Conservation (phyloP, 495 filamentous ascomycete species). For the Podospora pseudoanserina region DNA sequence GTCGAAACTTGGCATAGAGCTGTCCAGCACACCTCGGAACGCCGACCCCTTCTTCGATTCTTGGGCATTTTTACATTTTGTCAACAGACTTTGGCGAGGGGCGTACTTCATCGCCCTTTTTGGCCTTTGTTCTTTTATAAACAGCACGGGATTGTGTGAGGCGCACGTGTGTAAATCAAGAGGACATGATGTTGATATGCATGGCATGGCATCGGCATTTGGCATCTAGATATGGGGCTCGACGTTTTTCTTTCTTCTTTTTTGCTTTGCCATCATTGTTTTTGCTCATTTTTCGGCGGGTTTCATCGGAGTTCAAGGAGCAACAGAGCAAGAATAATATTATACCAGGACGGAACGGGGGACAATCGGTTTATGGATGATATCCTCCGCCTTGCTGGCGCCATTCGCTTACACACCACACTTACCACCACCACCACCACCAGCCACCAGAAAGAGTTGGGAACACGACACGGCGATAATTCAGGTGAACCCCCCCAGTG, state of each 20-base stretch:
- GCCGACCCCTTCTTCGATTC: conserved; percentile 17
- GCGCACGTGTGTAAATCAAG: conserved; percentile 47
- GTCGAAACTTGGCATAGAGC: conserved; percentile 7
- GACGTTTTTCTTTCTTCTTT: conserved; percentile 22
- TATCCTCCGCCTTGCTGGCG: conserved; percentile 31
- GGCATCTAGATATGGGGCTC: conserved; percentile 49
- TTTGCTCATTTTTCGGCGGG: conserved; percentile 27
- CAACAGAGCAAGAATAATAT: conserved; percentile 21
- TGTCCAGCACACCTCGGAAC: conserved; percentile 4
- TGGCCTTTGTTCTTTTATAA: conserved; percentile 27
- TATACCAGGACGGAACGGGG: conserved; percentile 24
- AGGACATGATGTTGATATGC: conserved; percentile 52
- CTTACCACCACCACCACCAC: neutral
- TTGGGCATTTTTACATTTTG: conserved; percentile 15
- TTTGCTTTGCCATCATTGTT: conserved; percentile 17
- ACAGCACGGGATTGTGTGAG: conserved; percentile 30
- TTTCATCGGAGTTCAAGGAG: conserved; percentile 48
- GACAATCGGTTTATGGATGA: conserved; percentile 23
- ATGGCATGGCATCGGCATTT: conserved; percentile 52
- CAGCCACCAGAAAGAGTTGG: neutral
- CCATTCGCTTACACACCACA: conserved; percentile 30
- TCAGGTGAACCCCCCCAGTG: neutral
- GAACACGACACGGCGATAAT: neutral
- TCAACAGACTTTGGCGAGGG: conserved; percentile 10
- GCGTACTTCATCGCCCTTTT: conserved; percentile 15